A percentile compares a stretch with the other conserved stretches of the same genome.
Conservation (phyloP, 2,329 filamentous ascomycete genomes). For the Colletotrichum viniferum region DNA sequence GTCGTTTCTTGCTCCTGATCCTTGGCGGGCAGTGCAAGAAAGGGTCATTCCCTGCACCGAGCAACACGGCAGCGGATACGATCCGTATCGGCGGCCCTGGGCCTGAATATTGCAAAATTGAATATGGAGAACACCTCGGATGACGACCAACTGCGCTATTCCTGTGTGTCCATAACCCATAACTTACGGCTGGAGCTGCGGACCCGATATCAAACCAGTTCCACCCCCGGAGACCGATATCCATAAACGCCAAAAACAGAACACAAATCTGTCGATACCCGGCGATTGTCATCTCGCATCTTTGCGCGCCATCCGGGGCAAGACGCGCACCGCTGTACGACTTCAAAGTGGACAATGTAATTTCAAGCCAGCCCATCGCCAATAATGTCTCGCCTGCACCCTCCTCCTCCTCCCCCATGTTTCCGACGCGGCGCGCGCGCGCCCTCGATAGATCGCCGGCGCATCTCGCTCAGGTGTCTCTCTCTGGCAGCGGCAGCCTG, state of each 20-base stretch:
- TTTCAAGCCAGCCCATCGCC: neutral
- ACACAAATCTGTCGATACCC: neutral
- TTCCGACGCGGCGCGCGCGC: neutral
- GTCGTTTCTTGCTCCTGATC: neutral
- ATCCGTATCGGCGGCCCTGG: neutral
- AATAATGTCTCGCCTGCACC: neutral
- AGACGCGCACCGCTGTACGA: neutral
- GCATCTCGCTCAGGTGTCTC: slow-evolving; percentile 3
- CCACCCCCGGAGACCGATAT: neutral
- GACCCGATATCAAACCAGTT: neutral
- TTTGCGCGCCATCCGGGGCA: neutral
- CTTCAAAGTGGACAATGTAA: neutral
- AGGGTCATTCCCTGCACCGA: slow-evolving; percentile 9
- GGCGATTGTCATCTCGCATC: slow-evolving; percentile 16
- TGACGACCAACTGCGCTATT: neutral
- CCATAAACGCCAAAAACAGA: neutral
- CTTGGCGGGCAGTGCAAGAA: slow-evolving; percentile 11
- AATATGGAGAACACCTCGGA: neutral
- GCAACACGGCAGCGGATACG: neutral
- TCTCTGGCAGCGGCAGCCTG: neutral
- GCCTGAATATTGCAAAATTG: neutral
- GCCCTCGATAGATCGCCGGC: neutral
- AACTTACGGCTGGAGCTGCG: neutral
- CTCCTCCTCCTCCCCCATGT: neutral
- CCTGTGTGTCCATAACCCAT: neutral